phyloP scores from a whole-genome alignment of 202 grass and related monocot genomes.

The Zizania palustris region DNA sequence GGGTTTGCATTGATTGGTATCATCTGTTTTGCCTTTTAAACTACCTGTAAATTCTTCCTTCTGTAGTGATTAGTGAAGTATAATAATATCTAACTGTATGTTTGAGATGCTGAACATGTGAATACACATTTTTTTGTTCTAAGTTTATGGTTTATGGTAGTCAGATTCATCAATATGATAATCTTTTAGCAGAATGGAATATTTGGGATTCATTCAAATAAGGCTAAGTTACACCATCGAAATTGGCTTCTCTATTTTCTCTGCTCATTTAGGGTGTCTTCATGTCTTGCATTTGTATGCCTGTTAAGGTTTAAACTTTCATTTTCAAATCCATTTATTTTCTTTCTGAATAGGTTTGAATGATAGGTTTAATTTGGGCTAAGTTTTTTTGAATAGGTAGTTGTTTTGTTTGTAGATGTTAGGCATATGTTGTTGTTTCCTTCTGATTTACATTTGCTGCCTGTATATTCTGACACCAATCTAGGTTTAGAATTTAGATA shows the following conservation, averaged over 20 bases:
- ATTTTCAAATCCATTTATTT: neutral
- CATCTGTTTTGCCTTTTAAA: neutral
- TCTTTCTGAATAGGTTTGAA: slow-evolving; percentile 12
- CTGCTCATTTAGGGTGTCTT: slow-evolving; percentile 1
- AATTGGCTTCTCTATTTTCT: slow-evolving; percentile 4
- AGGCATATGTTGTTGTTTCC: neutral
- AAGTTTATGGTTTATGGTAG: slow-evolving; percentile 2
- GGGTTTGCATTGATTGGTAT: neutral
- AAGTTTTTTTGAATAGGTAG: neutral
- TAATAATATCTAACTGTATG: neutral
- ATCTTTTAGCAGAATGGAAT: neutral
- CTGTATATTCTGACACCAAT: neutral
- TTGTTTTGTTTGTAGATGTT: neutral
- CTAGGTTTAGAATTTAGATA: neutral
- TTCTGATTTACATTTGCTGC: neutral
- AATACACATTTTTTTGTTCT: neutral
- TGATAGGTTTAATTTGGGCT: slow-evolving; percentile 3
- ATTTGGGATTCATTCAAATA: slow-evolving; percentile 9
- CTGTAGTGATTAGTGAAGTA: neutral
- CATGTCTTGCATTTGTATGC: neutral
- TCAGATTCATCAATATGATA: slow-evolving; percentile 1
- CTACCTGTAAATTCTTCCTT: neutral
- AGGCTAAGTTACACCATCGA: slow-evolving; percentile 2
- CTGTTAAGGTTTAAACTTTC: neutral
- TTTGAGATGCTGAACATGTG: neutral